Conservation (phyloP, 176 grass and related monocot genomes). For the Rhynchospora tenuis region DNA sequence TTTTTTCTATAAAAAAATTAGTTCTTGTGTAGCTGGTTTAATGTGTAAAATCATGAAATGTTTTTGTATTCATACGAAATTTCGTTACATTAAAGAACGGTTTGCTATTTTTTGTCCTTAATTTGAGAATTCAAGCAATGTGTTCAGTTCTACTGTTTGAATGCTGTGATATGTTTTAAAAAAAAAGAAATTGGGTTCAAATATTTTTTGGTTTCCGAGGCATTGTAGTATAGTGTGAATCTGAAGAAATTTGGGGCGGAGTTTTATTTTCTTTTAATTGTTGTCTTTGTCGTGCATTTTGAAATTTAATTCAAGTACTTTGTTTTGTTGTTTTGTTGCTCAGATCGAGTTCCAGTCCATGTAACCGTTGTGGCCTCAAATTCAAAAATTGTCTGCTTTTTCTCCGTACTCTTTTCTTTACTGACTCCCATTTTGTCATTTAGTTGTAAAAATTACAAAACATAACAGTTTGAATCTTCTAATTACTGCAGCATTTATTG, state of each 20-base stretch:
- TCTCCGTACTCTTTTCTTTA: neutral
- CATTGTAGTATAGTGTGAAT: too few species aligned
- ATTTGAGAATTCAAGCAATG: neutral
- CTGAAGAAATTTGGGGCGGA: too few species aligned
- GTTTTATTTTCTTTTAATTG: neutral
- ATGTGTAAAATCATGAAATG: neutral
- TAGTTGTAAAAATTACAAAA: constrained; percentile 23
- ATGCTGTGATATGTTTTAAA: neutral
- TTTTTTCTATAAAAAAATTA: neutral
- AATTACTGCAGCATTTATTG: constrained; percentile 8
- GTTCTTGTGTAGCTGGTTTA: neutral
- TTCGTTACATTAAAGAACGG: neutral
- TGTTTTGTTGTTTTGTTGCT: neutral
- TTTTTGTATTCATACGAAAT: too few species aligned
- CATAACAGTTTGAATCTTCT: constrained; percentile 4
- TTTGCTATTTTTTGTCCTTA: neutral
- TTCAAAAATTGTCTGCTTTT: constrained; percentile 1
- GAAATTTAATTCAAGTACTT: neutral
- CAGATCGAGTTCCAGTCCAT: neutral
- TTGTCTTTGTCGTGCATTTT: neutral
- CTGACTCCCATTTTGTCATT: neutral
- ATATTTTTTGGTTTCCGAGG: neutral
- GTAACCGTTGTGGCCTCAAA: constrained; percentile 8
- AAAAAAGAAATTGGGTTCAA: neutral
- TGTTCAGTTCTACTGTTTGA: neutral